phyloP scores from a whole-genome alignment of 768 basidiomycete genomes.

The Kwoniella dejecticola region DNA sequence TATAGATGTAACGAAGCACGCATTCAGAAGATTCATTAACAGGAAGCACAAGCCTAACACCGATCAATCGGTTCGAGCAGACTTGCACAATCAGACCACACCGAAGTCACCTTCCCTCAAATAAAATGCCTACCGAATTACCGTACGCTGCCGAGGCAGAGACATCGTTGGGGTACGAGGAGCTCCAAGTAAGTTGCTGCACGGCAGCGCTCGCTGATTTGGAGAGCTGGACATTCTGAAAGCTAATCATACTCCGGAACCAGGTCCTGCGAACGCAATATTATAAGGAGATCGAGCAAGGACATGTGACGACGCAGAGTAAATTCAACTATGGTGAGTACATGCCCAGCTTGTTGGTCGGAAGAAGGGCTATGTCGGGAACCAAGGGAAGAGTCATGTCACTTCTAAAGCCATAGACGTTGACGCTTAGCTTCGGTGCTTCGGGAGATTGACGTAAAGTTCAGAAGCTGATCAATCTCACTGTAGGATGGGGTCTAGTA shows the following conservation, averaged over 20 bases:
- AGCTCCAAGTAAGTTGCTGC: slow-evolving; percentile 69
- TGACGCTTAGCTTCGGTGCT: background rate
- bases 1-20: too few species aligned
- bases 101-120: background rate
- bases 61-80: too few species aligned
- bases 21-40: too few species aligned
- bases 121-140: slow-evolving; percentile 67
- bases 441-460: too few species aligned
- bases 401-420: background rate
- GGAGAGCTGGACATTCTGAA: background rate
- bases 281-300: slow-evolving; percentile 78
- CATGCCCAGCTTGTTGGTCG: too few species aligned
- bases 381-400: too few species aligned
- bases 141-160: slow-evolving; percentile 96
- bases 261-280: slow-evolving; percentile 86
- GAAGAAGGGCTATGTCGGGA: too few species aligned
- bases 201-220: background rate
- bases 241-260: background rate
- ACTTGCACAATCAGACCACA: too few species aligned
- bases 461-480: too few species aligned
- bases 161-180: slow-evolving; percentile 81
- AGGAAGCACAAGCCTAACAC: too few species aligned
- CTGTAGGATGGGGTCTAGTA: slow-evolving; percentile 72
- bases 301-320: slow-evolving; percentile 87
- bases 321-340: slow-evolving; percentile 87